phyloP scores from a whole-genome alignment of 2,329 filamentous ascomycete genomes.

The Pyrenophora teres region DNA sequence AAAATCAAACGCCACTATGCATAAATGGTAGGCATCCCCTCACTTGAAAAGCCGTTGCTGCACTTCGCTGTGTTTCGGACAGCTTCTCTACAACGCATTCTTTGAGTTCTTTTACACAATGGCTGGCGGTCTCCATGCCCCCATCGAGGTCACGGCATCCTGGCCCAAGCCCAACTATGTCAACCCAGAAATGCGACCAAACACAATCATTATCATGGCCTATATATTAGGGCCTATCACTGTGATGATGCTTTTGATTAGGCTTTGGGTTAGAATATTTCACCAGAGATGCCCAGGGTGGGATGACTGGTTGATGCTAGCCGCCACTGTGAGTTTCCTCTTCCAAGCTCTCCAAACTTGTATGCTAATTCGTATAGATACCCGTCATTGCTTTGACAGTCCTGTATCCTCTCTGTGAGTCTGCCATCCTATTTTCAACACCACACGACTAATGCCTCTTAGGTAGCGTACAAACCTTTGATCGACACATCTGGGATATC shows the following conservation, averaged over 20 bases:
- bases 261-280: constrained; percentile 36
- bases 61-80: neutral
- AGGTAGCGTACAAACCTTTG: constrained; percentile 27
- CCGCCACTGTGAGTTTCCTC: constrained; percentile 26
- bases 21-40: constrained; percentile 29
- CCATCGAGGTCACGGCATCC: constrained; percentile 27
- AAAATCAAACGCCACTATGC: constrained; percentile 12
- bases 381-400: constrained; percentile 26
- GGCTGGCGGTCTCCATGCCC: constrained; percentile 38
- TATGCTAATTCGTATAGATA: constrained; percentile 20
- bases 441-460: constrained; percentile 10
- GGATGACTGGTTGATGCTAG: constrained; percentile 41
- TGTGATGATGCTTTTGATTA: constrained; percentile 26
- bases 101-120: constrained; percentile 19
- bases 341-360: neutral
- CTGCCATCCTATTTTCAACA: neutral
- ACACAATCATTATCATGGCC: constrained; percentile 23
- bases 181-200: constrained; percentile 28
- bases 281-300: constrained; percentile 32
- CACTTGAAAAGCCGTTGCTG: constrained; percentile 3
- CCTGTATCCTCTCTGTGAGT: constrained; percentile 26
- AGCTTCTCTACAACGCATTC: neutral
- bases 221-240: constrained; percentile 32
- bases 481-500: constrained; percentile 38
- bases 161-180: constrained; percentile 36